Evolutionary conservation across 2,329 filamentous ascomycete species (phyloP).

Genomic region (Colletotrichum navitas): DNA sequence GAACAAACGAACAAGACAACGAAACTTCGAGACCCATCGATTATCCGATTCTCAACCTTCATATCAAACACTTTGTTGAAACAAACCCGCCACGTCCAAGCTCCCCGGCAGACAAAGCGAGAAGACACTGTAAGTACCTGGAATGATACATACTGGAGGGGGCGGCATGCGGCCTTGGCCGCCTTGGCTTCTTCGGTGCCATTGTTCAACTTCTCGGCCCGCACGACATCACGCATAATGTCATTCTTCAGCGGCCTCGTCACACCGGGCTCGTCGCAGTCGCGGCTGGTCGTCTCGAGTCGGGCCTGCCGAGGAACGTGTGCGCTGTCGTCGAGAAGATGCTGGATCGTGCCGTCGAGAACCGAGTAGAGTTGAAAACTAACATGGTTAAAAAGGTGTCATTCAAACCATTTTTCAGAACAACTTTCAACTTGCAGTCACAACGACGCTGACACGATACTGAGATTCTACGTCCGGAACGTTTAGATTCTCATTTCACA

Average conservation of each 20-base stretch:
- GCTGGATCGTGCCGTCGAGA: conserved; percentile 19
- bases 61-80: conserved; percentile 36
- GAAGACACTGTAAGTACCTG: conserved; percentile 39
- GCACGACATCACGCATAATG: conserved; percentile 34
- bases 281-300: conserved; percentile 36
- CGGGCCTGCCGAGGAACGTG: conserved; percentile 35
- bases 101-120: conserved; percentile 39
- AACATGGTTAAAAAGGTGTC: conserved; percentile 36
- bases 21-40: conserved; percentile 39
- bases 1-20: conserved; percentile 37
- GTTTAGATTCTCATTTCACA: conserved; percentile 48
- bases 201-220: conserved; percentile 37
- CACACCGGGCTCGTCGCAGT: conserved; percentile 20
- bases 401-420: conserved; percentile 29
- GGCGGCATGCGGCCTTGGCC: conserved; percentile 13
- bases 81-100: conserved; percentile 29
- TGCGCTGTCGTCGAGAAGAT: conserved; percentile 35
- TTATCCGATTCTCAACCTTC: conserved; percentile 36
- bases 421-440: conserved; percentile 30
- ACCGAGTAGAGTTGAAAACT: conserved; percentile 18
- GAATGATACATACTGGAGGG: conserved; percentile 16
- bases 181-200: conserved; percentile 16
- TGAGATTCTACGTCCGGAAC: conserved; percentile 56
- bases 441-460: conserved; percentile 37
- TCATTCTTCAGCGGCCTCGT: conserved; percentile 36